Evolutionary conservation across 176 grass and related monocot species (phyloP), one percentile per base, ranked within the genome.

Genomic region (Cocos nucifera): DNA sequence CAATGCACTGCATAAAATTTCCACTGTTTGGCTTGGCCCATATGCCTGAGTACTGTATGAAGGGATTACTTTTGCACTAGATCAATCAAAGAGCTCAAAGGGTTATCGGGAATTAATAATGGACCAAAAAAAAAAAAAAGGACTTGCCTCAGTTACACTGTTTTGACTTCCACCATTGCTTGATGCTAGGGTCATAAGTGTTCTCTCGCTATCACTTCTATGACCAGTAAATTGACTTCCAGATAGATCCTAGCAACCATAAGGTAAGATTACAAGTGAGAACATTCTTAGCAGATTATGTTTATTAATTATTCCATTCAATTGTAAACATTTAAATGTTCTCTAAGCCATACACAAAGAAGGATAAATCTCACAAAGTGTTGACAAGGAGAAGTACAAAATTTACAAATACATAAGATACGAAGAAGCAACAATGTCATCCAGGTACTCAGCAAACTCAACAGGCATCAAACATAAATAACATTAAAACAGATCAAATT

Each of bases 1-100:
- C 63, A 64, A 97, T 80, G 65, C 93, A 97, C 30, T 85, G 87
- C 21, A 60, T 82, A 49, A 97, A 97, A 65, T 88, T 83, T 83
- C 68, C 61, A 59, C 51, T 88, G 64, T 71, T 59, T 69, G 87
- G 84, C 30, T 97, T 83, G 20, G 62, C 78, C 93, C 93, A 97
- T 56, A 91, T 76, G 72, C 59, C 71, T 75, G 81, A 82, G 66
- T 57, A 59, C 83, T 91, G 78, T 48, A 69, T 70, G 69, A 83
- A 72, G 49, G 54, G 64, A 66, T 58, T 50, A 66, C 12, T 53
- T 77, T 75, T 25, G 72, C 58, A 49, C 19, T 61, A 58, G 27
- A 71, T 67, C 32, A 61, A 63, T 48, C n/a, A 15, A 26, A 56
- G 0, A 57, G 3, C 77, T 15, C 6, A 58, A 74, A 78, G 54